Evolutionary conservation across 139 green algal genomes (phyloP).

Genomic region (Tetradesmus obliquus): DNA sequence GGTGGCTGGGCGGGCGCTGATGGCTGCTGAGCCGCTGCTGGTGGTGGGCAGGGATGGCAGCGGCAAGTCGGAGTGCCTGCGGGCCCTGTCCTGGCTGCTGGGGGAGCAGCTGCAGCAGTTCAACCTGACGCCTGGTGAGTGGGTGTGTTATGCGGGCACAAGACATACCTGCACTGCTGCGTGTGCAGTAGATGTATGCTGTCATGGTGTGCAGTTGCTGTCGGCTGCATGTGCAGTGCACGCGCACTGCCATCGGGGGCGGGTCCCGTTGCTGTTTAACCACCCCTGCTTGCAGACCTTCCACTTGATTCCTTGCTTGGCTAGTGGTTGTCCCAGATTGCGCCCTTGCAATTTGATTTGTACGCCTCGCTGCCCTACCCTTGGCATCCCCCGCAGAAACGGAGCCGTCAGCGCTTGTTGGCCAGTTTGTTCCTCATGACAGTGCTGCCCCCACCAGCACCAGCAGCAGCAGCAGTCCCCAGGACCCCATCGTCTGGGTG

Average conservation of each 20-base stretch:
- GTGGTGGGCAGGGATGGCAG: constrained; percentile 42
- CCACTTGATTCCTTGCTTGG: too few species aligned
- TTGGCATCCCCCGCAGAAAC: constrained; percentile 36
- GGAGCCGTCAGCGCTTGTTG: constrained; percentile 52
- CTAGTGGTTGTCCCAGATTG: too few species aligned
- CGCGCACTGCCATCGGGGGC: too few species aligned
- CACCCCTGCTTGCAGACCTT: too few species aligned
- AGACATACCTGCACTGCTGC: too few species aligned
- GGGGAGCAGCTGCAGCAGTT: constrained; percentile 23
- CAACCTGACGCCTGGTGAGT: constrained; percentile 41
- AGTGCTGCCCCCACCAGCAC: neutral
- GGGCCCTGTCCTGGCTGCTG: constrained; percentile 13
- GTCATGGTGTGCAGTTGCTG: too few species aligned
- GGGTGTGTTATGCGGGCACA: neutral
- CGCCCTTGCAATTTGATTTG: neutral
- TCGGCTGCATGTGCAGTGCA: too few species aligned
- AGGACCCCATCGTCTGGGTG: constrained; percentile 33
- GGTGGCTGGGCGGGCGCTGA: neutral
- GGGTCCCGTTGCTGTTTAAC: too few species aligned
- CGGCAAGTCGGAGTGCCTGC: constrained; percentile 42
- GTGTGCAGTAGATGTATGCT: too few species aligned
- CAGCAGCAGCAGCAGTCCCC: neutral
- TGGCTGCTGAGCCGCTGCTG: constrained; percentile 30
- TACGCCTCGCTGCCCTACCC: neutral
- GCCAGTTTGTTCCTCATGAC: constrained; percentile 41